Conservation (phyloP, 23 red algal species). For the Chondrus crispus region DNA sequence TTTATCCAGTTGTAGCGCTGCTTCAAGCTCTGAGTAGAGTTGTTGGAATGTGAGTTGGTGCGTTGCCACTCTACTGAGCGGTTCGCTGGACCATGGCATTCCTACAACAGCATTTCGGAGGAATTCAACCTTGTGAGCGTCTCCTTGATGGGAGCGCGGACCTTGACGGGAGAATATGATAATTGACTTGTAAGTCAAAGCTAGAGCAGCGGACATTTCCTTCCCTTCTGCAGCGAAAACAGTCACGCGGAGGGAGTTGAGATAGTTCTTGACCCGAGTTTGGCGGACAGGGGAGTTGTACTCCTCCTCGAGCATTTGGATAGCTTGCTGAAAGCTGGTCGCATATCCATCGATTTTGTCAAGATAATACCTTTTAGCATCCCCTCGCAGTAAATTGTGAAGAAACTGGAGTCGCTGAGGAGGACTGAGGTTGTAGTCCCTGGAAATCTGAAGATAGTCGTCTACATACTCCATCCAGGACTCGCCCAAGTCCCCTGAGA, state of each 20-base stretch:
- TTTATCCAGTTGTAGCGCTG: background rate
- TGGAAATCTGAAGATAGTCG: background rate
- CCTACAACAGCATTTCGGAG: background rate
- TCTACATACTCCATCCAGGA: constrained; percentile 8
- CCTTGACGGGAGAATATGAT: background rate
- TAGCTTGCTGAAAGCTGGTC: background rate
- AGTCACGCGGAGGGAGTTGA: background rate
- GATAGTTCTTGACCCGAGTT: constrained; percentile 6
- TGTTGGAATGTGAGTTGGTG: background rate
- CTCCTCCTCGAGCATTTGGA: constrained; percentile 4
- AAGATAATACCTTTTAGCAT: constrained; percentile 9
- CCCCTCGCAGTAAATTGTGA: constrained; percentile 2
- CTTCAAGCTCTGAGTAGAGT: constrained; percentile 4
- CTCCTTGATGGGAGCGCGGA: background rate
- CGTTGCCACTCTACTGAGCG: background rate
- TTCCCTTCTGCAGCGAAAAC: background rate
- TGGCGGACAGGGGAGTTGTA: constrained; percentile 26
- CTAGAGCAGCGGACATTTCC: background rate
- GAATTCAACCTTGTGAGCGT: background rate
- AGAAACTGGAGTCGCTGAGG: background rate
- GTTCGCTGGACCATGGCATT: background rate
- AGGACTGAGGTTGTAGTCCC: background rate
- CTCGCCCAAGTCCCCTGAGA: constrained; percentile 11
- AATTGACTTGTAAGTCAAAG: background rate
- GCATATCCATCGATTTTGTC: background rate